A percentile compares a stretch with the other conserved stretches of the same genome.
phyloP scores from a whole-genome alignment of 2,329 filamentous ascomycete species.

The Trichocomaceae sp. region DNA sequence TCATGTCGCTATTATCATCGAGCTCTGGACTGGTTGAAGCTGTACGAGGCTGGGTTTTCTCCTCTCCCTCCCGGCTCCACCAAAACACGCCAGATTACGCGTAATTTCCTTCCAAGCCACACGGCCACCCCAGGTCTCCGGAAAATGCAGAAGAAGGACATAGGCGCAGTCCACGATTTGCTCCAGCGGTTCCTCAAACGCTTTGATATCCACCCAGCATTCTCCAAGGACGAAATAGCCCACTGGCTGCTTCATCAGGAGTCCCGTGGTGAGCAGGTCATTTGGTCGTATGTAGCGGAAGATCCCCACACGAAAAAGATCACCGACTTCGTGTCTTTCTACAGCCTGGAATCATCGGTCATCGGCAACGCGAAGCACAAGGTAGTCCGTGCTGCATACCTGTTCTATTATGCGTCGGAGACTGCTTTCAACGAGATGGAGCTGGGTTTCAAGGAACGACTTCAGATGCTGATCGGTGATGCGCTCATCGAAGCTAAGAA shows the following conservation, averaged over 20 bases:
- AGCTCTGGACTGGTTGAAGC: slow-evolving; percentile 88
- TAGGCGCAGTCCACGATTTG: slow-evolving; percentile 67
- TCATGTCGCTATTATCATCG: slow-evolving; percentile 95
- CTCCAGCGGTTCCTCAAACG: slow-evolving; percentile 70
- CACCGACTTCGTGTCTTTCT: slow-evolving; percentile 97
- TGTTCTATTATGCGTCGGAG: slow-evolving; percentile 94
- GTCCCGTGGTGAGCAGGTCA: slow-evolving; percentile 65
- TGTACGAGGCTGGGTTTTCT: slow-evolving; percentile 91
- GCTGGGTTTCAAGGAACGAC: slow-evolving; percentile 63
- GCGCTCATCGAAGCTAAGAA: slow-evolving; percentile 82
- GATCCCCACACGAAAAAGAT: slow-evolving; percentile 66
- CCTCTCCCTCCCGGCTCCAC: slow-evolving; percentile 78
- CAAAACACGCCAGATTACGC: slow-evolving; percentile 74
- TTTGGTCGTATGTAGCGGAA: slow-evolving; percentile 91
- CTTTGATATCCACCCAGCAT: slow-evolving; percentile 79
- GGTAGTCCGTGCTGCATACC: slow-evolving; percentile 80
- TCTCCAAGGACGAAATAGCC: slow-evolving; percentile 69
- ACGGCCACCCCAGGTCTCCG: slow-evolving; percentile 71
- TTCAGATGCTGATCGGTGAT: slow-evolving; percentile 76
- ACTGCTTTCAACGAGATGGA: slow-evolving; percentile 56
- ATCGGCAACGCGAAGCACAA: slow-evolving; percentile 74
- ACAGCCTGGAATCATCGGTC: slow-evolving; percentile 86
- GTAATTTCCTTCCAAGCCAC: slow-evolving; percentile 71
- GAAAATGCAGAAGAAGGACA: slow-evolving; percentile 70
- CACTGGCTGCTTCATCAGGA: slow-evolving; percentile 81